Evolutionary conservation across 495 filamentous ascomycete species (phyloP), one percentile per base, ranked within the genome.

Genomic region (Astrothelium subdiscretum): DNA sequence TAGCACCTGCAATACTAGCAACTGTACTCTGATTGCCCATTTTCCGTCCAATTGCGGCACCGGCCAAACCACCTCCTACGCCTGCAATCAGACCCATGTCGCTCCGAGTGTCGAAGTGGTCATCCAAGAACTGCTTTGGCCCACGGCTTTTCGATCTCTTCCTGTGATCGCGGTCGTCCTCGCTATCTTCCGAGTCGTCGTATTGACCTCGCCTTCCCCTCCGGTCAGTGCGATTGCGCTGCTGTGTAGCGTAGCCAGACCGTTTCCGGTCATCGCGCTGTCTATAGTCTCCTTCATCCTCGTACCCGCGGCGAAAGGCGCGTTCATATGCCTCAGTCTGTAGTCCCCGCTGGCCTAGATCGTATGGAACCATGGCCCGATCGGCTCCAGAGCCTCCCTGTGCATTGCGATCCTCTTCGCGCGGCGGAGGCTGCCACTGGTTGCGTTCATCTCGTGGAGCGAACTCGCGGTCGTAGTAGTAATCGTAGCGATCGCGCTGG

Each of bases 21-120:
- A 27, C 4, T 8, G 48, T 54, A 20, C 24, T 54, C 24, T 24
- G 48, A 20, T 29, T 29, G 18, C 59, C 43, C 20, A 60, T 29
- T 35, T 44, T 31, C 12, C 59, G 59, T 48, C 59, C 35, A 48
- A 60, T 60, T 24, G 32, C 35, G 35, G 59, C 59, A 27, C 48
- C 48, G 5, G 48, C 48, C 24, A 54, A 54, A 15, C 48, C 48
- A 29, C 48, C 48, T 27, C 48, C 48, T 24, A 54, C 24, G 24
- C 48, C 48, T 8, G 24, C 48, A 54, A 54, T 54, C 48, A 54
- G 15, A 5, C 48, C 48, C 48, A 29, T 54, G 15, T 54, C 24
- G 24, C 48, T 54, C 22, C 20, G n/a, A 24, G 29, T 29, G 24
- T 54, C 48, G 24, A 54, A 54, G 29, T 54, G 48, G 15, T 54